A percentile compares a stretch with the other conserved stretches of the same genome.
These are phyloP conservation scores for Boletus sp. DNA, from an alignment of 768 basidiomycete genomes.

Conservation along the genomic window DNA sequence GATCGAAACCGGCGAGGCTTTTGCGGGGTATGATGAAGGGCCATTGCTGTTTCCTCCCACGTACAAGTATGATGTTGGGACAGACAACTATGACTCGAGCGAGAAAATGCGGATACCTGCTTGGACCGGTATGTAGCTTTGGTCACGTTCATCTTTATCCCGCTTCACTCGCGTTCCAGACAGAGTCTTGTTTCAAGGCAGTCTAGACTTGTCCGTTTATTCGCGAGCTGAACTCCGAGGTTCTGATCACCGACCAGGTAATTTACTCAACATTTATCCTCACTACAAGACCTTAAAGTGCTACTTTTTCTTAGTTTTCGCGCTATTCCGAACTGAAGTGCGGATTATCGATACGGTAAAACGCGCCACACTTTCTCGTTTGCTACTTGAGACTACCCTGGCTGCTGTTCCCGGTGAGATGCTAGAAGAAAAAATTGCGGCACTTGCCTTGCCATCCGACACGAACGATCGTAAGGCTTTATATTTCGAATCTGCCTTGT, in stretches of 20 bases:
- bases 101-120: slow-evolving; percentile 97
- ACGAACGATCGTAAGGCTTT: slow-evolving; percentile 31
- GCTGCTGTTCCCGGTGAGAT: slow-evolving; percentile 63
- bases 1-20: slow-evolving; percentile 73
- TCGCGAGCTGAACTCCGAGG: slow-evolving; percentile 79
- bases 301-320: slow-evolving; percentile 60
- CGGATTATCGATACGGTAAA: slow-evolving; percentile 78
- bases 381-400: slow-evolving; percentile 65
- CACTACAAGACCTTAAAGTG: neutral
- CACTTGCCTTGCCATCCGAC: slow-evolving; percentile 49
- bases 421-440: slow-evolving; percentile 67
- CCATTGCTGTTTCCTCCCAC: slow-evolving; percentile 91
- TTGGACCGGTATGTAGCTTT: slow-evolving; percentile 76
- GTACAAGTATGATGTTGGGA: slow-evolving; percentile 83
- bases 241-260: slow-evolving; percentile 96
- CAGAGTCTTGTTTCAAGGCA: slow-evolving; percentile 86
- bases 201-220: slow-evolving; percentile 75
- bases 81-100: slow-evolving; percentile 89
- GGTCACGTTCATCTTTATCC: neutral
- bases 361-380: slow-evolving; percentile 62
- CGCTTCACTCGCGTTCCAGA: slow-evolving; percentile 47
- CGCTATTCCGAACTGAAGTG: slow-evolving; percentile 74
- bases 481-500: neutral
- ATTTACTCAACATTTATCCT: slow-evolving; percentile 5
- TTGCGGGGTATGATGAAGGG: slow-evolving; percentile 84